These are phyloP conservation scores for Podospora sp. DNA, from an alignment of 495 filamentous ascomycete genomes.

Conservation along the genomic window DNA sequence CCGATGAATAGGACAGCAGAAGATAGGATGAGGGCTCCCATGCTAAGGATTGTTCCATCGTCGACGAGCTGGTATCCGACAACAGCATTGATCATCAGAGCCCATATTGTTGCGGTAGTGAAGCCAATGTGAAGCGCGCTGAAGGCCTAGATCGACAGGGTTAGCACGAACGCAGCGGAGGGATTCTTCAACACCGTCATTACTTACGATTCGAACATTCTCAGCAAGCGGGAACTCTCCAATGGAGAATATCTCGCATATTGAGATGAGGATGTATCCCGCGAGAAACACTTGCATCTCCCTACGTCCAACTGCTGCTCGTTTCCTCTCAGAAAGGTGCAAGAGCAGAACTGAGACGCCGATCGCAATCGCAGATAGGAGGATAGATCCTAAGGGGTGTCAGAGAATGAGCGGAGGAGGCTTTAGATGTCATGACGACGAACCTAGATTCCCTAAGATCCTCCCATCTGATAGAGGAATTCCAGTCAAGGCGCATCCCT, in stretches of 20 bases:
- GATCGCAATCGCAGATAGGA: slow-evolving; percentile 80
- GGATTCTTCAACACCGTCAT: slow-evolving; percentile 33
- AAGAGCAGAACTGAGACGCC: slow-evolving; percentile 64
- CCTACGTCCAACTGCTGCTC: slow-evolving; percentile 92
- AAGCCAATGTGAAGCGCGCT: slow-evolving; percentile 89
- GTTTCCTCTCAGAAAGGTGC: slow-evolving; percentile 84
- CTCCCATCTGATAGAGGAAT: slow-evolving; percentile 66
- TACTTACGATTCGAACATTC: slow-evolving; percentile 66
- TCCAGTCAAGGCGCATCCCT: slow-evolving; percentile 70
- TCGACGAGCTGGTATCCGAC: slow-evolving; percentile 94
- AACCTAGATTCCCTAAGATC: slow-evolving; percentile 83
- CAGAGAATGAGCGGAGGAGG: slow-evolving; percentile 17
- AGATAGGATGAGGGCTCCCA: slow-evolving; percentile 74
- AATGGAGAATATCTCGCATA: slow-evolving; percentile 95
- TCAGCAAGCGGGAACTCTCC: slow-evolving; percentile 78
- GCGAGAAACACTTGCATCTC: slow-evolving; percentile 95
- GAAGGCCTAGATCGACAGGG: slow-evolving; percentile 65
- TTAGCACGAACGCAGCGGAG: background rate
- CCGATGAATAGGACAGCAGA: slow-evolving; percentile 77
- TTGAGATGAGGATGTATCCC: slow-evolving; percentile 83
- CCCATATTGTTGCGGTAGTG: slow-evolving; percentile 86
- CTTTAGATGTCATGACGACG: slow-evolving; percentile 34
- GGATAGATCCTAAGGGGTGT: slow-evolving; percentile 75
- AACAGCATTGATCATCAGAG: slow-evolving; percentile 86
- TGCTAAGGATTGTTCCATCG: slow-evolving; percentile 83